Percentiles rank a stretch among this genome's conserved stretches.
phyloP scores from a whole-genome alignment of 1,284 basidiomycete genomes.

The Rhodotorula sp. region DNA sequence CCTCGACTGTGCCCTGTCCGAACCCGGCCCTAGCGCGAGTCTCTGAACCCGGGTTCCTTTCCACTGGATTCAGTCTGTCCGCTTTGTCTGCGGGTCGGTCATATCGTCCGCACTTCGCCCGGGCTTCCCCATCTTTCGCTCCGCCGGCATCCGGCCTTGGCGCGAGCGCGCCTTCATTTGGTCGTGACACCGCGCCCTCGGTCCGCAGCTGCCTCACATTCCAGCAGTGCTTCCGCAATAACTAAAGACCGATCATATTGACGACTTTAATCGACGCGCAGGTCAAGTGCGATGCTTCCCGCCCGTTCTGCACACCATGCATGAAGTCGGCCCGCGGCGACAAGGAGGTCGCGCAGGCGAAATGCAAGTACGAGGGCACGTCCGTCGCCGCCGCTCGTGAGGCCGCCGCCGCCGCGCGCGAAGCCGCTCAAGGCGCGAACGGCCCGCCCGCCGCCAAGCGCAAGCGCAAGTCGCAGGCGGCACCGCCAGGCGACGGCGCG shows the following conservation, averaged over 20 bases:
- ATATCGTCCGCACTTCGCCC: too few relatives aligned
- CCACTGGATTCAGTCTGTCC: too few relatives aligned
- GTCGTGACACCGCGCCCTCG: too few relatives aligned
- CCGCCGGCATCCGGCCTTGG: too few relatives aligned
- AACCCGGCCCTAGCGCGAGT: too few relatives aligned
- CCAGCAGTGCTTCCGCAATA: neutral
- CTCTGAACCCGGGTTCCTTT: too few relatives aligned
- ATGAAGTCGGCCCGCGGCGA: conserved; percentile 36
- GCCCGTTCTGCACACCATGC: conserved; percentile 33
- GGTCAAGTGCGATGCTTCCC: conserved; percentile 29
- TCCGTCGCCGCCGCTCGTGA: conserved; percentile 29
- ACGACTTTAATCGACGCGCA: neutral
- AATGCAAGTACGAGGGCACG: conserved; percentile 40
- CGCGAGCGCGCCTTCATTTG: too few relatives aligned
- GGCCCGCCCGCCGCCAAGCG: conserved; percentile 7
- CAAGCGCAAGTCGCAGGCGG: neutral
- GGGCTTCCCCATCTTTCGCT: too few relatives aligned
- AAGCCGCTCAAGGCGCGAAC: neutral
- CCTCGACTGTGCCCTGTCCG: too few relatives aligned
- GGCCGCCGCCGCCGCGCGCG: conserved; percentile 11
- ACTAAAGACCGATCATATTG: neutral
- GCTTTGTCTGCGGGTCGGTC: too few relatives aligned
- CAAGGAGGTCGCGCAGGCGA: neutral
- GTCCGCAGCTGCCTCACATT: too few relatives aligned
- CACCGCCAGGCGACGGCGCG: neutral